A percentile compares a stretch with the other conserved stretches of the same genome.
Conservation (phyloP, 2,329 filamentous ascomycete species). For the Aspergillus jensenii region DNA sequence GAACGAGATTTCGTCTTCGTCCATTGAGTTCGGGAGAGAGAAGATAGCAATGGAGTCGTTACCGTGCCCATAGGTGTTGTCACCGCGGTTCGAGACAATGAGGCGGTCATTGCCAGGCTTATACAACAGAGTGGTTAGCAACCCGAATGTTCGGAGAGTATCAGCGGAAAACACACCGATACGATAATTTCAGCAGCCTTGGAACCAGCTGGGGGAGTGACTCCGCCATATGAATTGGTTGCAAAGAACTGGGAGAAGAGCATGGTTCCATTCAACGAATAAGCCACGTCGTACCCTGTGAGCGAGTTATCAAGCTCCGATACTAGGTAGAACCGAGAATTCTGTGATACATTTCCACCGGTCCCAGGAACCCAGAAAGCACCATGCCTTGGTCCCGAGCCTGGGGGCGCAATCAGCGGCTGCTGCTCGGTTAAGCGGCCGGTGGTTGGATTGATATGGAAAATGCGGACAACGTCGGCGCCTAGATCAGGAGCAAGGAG, state of each 20-base stretch:
- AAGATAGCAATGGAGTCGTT: background rate
- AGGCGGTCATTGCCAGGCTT: background rate
- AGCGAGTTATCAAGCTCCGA: too few species aligned
- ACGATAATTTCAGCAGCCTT: background rate
- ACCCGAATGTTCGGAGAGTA: too few species aligned
- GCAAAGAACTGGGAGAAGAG: constrained; percentile 5
- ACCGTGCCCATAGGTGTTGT: background rate
- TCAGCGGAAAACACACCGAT: background rate
- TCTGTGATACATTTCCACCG: too few species aligned
- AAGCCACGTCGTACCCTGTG: constrained; percentile 16
- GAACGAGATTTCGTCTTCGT: constrained; percentile 29
- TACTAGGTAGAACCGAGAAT: too few species aligned
- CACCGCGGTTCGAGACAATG: background rate
- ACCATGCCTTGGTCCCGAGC: too few species aligned
- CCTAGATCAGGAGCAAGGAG: too few species aligned
- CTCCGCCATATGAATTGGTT: background rate
- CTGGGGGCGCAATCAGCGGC: too few species aligned
- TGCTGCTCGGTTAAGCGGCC: too few species aligned
- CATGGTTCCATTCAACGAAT: constrained; percentile 10
- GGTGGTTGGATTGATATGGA: too few species aligned
- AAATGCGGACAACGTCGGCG: too few species aligned
- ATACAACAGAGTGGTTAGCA: background rate
- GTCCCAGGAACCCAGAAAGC: too few species aligned
- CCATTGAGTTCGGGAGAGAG: background rate
- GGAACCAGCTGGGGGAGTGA: background rate